phyloP scores from a whole-genome alignment of 1,284 basidiomycete genomes.

The Moesziomyces globuligerus region DNA sequence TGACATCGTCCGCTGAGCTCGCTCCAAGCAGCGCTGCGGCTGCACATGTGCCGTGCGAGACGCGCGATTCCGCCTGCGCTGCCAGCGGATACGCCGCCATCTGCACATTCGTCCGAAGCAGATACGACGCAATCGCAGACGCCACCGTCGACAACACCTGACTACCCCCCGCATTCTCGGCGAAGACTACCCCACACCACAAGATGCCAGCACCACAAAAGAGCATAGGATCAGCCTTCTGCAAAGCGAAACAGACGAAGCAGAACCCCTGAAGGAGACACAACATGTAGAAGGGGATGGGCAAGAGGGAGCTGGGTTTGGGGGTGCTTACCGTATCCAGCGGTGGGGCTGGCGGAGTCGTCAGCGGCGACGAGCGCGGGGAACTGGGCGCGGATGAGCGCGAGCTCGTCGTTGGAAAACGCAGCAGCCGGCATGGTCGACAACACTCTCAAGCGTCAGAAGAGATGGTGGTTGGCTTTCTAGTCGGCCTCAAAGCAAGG shows the following conservation, averaged over 20 bases:
- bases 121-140: conserved; percentile 75
- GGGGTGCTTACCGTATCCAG: background rate
- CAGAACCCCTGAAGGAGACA: no score
- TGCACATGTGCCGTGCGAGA: conserved; percentile 72
- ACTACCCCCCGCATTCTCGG: conserved; percentile 82
- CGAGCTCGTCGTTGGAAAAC: conserved; percentile 3
- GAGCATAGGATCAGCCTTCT: background rate
- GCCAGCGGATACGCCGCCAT: conserved; percentile 75
- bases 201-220: no score
- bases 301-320: no score
- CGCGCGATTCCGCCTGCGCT: conserved; percentile 71
- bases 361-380: conserved; percentile 22
- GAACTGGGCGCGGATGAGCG: conserved; percentile 13
- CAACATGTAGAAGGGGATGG: no score
- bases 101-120: conserved; percentile 78
- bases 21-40: conserved; percentile 76
- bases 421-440: background rate
- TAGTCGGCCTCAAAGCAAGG: no score
- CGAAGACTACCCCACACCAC: conserved; percentile 72
- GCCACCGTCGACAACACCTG: conserved; percentile 72
- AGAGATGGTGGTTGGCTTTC: background rate
- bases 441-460: background rate
- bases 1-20: conserved; percentile 73
- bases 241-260: background rate
- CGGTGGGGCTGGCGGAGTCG: background rate